Evolutionary conservation across 257 asterid species (phyloP), one percentile per base, ranked within the genome.

Genomic region (Gentiana straminea): DNA sequence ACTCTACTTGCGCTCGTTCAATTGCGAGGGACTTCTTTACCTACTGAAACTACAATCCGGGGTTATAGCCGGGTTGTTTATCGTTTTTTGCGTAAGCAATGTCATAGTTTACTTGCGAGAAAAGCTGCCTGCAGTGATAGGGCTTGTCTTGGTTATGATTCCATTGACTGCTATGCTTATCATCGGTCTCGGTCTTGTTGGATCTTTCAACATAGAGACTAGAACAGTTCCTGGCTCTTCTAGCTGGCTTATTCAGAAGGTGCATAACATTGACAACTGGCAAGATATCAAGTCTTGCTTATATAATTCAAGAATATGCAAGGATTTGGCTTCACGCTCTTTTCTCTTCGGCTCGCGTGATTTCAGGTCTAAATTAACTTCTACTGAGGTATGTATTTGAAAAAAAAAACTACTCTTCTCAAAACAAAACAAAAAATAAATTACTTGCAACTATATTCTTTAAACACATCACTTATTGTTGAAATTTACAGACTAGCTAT

Each of bases 261-360:
- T 77, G 49, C 62, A 38, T 2, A n/a, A 48, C 1, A 60, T 49
- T 13, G 15, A 54, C 6, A 66, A 45, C 2, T 77, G 83, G 83
- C 44, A 45, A 4, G 55, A 36, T 15, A 65, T 77, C 54, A 77
- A 73, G 35, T 37, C 77, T 35, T 77, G 83, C 70, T 61, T 70
- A 58, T 73, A 64, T 39, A 62, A 53, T 11, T 54, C 73, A n/a
- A 62, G 51, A 34, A 64, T 54, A 35, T 77, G 83, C 59, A 51
- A 45, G 35, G 73, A 64, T 56, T 65, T 73, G 69, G 43, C 51
- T 3, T 33, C 69, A 0, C 62, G 69, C 37, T 66, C 77, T 1
- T 64, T 69, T 44, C 7, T 43, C 33, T 58, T 61, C 51, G 52
- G 69, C 35, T 10, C 63, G n/a, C 52, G 50, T 12, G 75, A 64